phyloP scores from a whole-genome alignment of 805 yeast species.

The Lipomyces lipofer region DNA sequence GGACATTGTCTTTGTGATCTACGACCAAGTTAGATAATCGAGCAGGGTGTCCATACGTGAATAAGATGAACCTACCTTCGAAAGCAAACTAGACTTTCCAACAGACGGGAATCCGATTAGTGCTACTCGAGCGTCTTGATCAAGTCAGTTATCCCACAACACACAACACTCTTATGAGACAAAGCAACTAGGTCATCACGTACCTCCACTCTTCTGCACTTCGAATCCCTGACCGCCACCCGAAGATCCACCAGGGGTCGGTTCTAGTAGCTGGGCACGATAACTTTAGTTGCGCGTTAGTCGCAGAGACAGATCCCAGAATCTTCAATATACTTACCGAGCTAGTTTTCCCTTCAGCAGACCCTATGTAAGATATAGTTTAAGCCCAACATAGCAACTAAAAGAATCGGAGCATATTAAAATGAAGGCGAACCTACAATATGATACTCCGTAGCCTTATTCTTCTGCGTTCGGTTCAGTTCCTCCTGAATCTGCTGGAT shows the following conservation, averaged over 20 bases:
- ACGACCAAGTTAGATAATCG: no score
- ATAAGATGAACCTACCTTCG: no score
- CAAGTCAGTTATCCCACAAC: neutral
- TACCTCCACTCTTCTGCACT: slow-evolving; percentile 79
- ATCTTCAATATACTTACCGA: slow-evolving; percentile 46
- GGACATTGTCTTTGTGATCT: slow-evolving; percentile 87
- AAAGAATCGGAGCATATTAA: no score
- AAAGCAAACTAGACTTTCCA: slow-evolving; percentile 88
- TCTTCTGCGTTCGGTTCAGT: slow-evolving; percentile 91
- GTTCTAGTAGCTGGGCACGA: slow-evolving; percentile 87
- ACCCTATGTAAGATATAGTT: slow-evolving; percentile 47
- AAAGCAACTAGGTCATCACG: no score
- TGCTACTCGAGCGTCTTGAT: slow-evolving; percentile 82
- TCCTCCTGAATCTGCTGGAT: slow-evolving; percentile 76
- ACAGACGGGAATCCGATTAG: slow-evolving; percentile 97
- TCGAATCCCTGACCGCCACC: slow-evolving; percentile 87
- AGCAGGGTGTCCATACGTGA: no score
- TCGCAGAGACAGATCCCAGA: no score
- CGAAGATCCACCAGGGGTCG: slow-evolving; percentile 70
- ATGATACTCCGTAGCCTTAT: slow-evolving; percentile 97
- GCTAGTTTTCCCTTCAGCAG: slow-evolving; percentile 93
- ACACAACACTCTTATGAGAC: neutral
- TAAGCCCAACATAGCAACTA: no score
- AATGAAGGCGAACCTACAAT: slow-evolving; percentile 46
- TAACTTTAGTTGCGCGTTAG: no score